A percentile compares a stretch with the other conserved stretches of the same genome.
These are phyloP conservation scores for Daldinia childiae DNA, from an alignment of 495 filamentous ascomycete genomes.

Conservation along the genomic window DNA sequence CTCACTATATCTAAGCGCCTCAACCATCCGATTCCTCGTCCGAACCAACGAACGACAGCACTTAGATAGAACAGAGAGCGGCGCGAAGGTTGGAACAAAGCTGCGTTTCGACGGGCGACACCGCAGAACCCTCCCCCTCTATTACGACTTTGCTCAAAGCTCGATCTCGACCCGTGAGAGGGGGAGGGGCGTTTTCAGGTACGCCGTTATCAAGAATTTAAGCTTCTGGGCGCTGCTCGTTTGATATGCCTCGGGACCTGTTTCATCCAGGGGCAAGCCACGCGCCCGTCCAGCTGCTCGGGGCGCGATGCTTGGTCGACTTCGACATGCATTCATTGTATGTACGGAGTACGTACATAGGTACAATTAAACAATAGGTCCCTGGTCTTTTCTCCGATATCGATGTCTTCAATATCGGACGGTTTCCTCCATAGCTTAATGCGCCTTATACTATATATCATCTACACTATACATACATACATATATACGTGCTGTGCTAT, in stretches of 20 bases:
- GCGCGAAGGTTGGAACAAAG: conserved; percentile 27
- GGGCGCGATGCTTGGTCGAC: background rate
- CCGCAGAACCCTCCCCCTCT: conserved; percentile 9
- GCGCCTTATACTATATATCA: background rate
- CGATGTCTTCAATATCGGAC: conserved; percentile 8
- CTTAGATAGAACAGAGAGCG: background rate
- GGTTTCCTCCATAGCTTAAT: background rate
- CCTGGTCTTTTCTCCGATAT: background rate
- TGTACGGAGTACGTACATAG: background rate
- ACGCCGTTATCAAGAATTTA: conserved; percentile 14
- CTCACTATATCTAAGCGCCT: conserved; percentile 1
- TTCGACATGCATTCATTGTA: background rate
- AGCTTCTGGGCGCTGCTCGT: conserved; percentile 27
- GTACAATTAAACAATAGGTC: background rate
- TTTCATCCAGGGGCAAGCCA: conserved; percentile 32
- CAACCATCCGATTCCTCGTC: background rate
- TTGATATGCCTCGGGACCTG: conserved; percentile 24
- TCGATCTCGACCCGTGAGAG: background rate
- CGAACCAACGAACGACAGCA: background rate
- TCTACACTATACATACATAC: no score
- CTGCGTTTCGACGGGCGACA: conserved; percentile 19
- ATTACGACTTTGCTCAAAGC: background rate
- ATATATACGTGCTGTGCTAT: background rate
- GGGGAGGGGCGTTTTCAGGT: background rate
- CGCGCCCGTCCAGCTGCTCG: conserved; percentile 15